These are phyloP conservation scores for Mycena vulgaris DNA, from an alignment of 768 basidiomycete genomes.

Conservation along the genomic window DNA sequence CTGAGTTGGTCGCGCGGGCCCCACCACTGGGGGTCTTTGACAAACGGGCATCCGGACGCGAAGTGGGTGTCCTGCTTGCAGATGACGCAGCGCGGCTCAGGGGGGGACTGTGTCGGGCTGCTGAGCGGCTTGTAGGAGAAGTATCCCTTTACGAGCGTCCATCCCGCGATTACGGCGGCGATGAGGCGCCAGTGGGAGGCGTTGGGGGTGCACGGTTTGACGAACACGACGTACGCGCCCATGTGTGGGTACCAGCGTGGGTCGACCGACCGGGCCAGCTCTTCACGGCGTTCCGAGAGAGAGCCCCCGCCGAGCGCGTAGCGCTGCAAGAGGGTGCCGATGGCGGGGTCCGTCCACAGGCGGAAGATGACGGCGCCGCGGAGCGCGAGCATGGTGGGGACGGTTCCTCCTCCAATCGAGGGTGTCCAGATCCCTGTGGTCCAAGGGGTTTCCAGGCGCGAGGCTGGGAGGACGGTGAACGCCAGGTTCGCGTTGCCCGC, in stretches of 20 bases:
- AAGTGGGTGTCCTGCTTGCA: conserved; percentile 18
- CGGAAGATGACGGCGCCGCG: too few relatives aligned
- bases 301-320: neutral
- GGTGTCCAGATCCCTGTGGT: too few relatives aligned
- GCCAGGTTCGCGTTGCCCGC: too few relatives aligned
- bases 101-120: neutral
- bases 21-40: neutral
- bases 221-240: neutral
- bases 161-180: neutral
- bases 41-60: neutral
- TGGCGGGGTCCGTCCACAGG: neutral
- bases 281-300: neutral
- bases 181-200: neutral
- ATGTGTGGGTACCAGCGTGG: neutral
- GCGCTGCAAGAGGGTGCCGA: neutral
- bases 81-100: conserved; percentile 6
- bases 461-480: too few relatives aligned
- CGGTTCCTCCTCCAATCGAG: too few relatives aligned
- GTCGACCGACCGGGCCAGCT: neutral
- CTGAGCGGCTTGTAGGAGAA: neutral
- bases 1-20: neutral
- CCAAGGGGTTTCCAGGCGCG: too few relatives aligned
- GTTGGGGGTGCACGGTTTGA: neutral
- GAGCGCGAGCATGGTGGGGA: too few relatives aligned
- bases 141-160: neutral